Evolutionary conservation across 805 yeast genomes (phyloP), one percentile per base, ranked within the genome.

Genomic region (Lipomyces japonicus): DNA sequence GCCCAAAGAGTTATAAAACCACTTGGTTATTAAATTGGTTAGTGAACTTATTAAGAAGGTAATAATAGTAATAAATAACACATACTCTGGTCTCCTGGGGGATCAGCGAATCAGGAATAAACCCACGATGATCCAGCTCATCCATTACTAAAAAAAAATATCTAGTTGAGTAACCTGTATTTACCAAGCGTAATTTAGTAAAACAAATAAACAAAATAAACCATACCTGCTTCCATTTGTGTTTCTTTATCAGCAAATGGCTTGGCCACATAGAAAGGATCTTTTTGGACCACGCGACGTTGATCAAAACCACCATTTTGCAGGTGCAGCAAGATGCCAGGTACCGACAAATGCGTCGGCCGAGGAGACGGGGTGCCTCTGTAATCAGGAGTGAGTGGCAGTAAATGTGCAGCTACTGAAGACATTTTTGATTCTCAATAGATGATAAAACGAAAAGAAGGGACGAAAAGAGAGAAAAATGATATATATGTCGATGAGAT

Each of bases 1-100:
- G 24, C 96, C 96, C 58, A 91, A 75, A 36, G 78, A 70, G 50
- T 84, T 80, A 72, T 93, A 93, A 67, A 91, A 90, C 95, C 96
- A 89, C 52, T 65, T 28, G 31, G 31, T 28, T 28, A 7, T 28
- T 28, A 7, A 35, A 48, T 38, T 19, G 25, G 14, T 18, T 23
- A 37, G 28, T 5, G 42, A 41, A 25, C 25, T 41, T 7, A 4
- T 26, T 30, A 22, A 24, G 43, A 41, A 23, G 9, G 12, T 18
- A 5, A n/a, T 6, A 16, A 35, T n/a, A 21, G 31, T 12, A 38
- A 6, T 24, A 14, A 22, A 12, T 16, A 14, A 10, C 16, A 55
- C 65, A 26, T 48, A 64, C 68, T 50, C 75, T 78, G 5, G 91
- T 82, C 70, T 91, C 97, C 48, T 77, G 74, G 68, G 89, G 96